Evolutionary conservation across 192 early-diverging fungal genomes (phyloP).

Genomic region (Oehlia diaphana): DNA sequence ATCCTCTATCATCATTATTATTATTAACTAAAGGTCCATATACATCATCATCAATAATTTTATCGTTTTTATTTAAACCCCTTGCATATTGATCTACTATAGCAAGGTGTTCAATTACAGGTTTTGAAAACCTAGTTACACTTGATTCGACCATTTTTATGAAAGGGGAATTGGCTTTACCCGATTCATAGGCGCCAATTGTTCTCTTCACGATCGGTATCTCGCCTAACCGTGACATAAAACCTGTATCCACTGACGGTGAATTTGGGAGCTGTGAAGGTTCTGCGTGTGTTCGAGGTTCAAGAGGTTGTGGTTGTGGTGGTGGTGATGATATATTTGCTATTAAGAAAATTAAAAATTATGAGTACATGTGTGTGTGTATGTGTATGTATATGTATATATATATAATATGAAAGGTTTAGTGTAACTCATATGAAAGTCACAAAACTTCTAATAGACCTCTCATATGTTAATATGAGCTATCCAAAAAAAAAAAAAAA

Average conservation of each 20-base stretch:
- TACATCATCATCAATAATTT: background rate
- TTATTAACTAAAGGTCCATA: background rate
- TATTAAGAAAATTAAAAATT: background rate
- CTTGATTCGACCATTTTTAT: conserved; percentile 4
- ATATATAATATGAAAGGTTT: too few species aligned
- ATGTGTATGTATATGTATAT: too few species aligned
- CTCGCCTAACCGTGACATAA: background rate
- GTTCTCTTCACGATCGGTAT: background rate
- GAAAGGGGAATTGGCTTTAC: conserved; percentile 17
- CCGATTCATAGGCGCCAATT: conserved; percentile 5
- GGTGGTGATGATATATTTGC: background rate
- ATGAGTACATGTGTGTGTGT: background rate
- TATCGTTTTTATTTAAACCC: background rate
- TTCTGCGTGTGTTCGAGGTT: background rate
- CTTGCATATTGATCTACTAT: conserved; percentile 1
- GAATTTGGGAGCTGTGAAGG: background rate
- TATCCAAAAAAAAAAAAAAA: too few species aligned
- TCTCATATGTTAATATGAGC: too few species aligned
- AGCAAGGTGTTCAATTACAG: background rate
- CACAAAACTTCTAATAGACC: too few species aligned
- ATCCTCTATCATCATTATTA: background rate
- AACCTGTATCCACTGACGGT: background rate
- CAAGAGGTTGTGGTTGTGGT: background rate
- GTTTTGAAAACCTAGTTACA: background rate
- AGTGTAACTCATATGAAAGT: too few species aligned